A percentile compares a stretch with the other conserved stretches of the same genome.
These are phyloP conservation scores for Raphanus raphanistrum DNA, from an alignment of 345 rosid species.

Conservation along the genomic window DNA sequence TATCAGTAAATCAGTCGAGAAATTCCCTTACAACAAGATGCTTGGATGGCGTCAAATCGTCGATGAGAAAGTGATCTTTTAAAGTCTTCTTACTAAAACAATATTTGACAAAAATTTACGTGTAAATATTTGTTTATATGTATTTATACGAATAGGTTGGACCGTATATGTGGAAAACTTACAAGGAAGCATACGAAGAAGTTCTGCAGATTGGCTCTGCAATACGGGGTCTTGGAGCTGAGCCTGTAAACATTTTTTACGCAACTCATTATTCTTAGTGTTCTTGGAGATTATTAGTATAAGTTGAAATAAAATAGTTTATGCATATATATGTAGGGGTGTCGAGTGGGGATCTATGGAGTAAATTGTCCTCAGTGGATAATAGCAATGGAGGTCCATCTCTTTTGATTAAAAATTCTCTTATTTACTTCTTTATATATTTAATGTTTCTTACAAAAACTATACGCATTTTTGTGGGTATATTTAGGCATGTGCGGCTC, in stretches of 20 bases:
- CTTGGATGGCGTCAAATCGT: slow-evolving; percentile 84
- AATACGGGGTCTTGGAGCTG: slow-evolving; percentile 70
- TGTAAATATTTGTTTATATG: slow-evolving; percentile 1
- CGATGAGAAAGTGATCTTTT: slow-evolving; percentile 59
- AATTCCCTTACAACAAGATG: slow-evolving; percentile 68
- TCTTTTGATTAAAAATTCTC: background rate
- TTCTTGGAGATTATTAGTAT: background rate
- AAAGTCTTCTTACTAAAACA: background rate
- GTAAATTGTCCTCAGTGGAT: slow-evolving; percentile 95
- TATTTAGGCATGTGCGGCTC: slow-evolving; percentile 81
- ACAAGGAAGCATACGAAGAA: slow-evolving; percentile 76
- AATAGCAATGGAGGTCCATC: slow-evolving; percentile 85
- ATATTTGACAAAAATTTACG: background rate
- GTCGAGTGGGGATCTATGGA: slow-evolving; percentile 86
- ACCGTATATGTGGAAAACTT: slow-evolving; percentile 85
- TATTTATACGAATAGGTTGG: slow-evolving; percentile 53
- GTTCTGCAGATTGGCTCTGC: slow-evolving; percentile 85
- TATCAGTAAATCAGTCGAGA: slow-evolving; percentile 62
- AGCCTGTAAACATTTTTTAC: slow-evolving; percentile 58
- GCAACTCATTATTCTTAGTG: background rate
- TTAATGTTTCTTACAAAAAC: background rate
- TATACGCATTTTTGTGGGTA: background rate
- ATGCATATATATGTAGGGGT: slow-evolving; percentile 53
- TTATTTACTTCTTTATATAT: background rate
- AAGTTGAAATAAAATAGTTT: background rate